Conservation (phyloP, 2,329 filamentous ascomycete genomes). For the Coccinonectria pachysandricola region DNA sequence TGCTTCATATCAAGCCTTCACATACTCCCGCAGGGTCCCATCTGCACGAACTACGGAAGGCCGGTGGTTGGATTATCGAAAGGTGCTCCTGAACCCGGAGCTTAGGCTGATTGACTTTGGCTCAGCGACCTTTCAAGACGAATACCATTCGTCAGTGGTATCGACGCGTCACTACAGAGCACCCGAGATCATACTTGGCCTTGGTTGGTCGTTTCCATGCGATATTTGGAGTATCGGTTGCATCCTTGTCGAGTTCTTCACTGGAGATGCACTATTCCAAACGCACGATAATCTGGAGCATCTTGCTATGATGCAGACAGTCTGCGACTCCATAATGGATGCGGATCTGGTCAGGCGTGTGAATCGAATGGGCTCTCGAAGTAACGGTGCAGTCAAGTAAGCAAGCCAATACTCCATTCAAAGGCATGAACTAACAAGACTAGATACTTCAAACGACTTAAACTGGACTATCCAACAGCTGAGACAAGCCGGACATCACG, state of each 20-base stretch:
- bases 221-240: slow-evolving; percentile 68
- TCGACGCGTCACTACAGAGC: slow-evolving; percentile 61
- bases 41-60: slow-evolving; percentile 51
- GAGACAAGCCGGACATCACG: slow-evolving; percentile 56
- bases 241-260: slow-evolving; percentile 65
- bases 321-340: slow-evolving; percentile 51
- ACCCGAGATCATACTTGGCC: slow-evolving; percentile 59
- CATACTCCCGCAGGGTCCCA: slow-evolving; percentile 59
- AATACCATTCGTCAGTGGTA: slow-evolving; percentile 63
- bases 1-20: slow-evolving; percentile 58
- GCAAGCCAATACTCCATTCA: slow-evolving; percentile 10
- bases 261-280: slow-evolving; percentile 60
- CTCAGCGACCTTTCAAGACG: slow-evolving; percentile 62
- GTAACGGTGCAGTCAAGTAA: slow-evolving; percentile 53
- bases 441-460: slow-evolving; percentile 57
- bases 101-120: slow-evolving; percentile 63
- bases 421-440: slow-evolving; percentile 16
- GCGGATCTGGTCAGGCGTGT: slow-evolving; percentile 40
- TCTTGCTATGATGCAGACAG: slow-evolving; percentile 64
- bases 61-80: slow-evolving; percentile 52
- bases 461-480: slow-evolving; percentile 52
- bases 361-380: slow-evolving; percentile 45
- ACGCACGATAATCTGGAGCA: slow-evolving; percentile 65
- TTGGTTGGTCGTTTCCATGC: slow-evolving; percentile 62
- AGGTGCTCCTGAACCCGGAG: slow-evolving; percentile 57